These are phyloP conservation scores for Knoxia roxburghii DNA, from an alignment of 257 asterid species.

Conservation along the genomic window DNA sequence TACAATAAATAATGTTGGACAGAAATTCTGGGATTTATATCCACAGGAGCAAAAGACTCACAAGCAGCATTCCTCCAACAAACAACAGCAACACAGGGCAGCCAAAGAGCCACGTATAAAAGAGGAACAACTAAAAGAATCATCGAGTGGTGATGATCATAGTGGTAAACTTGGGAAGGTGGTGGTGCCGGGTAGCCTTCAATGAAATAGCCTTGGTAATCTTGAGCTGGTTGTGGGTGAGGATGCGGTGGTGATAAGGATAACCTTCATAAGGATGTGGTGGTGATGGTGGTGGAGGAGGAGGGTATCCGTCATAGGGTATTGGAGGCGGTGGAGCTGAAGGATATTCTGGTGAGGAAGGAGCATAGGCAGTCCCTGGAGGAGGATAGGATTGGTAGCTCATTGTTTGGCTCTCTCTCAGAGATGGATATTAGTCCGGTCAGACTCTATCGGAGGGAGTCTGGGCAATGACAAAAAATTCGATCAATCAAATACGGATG, in stretches of 20 bases:
- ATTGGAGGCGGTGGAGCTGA: constrained; percentile 52
- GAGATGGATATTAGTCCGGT: neutral
- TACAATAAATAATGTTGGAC: neutral
- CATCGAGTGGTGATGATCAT: constrained; percentile 46
- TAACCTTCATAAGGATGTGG: constrained; percentile 38
- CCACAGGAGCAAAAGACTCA: constrained; percentile 23
- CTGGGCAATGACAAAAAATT: no score
- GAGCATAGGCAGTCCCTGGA: constrained; percentile 46
- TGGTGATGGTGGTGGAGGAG: constrained; percentile 46
- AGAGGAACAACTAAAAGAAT: constrained; percentile 39
- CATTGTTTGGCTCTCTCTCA: neutral
- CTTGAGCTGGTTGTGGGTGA: constrained; percentile 31
- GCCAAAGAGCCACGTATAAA: constrained; percentile 48
- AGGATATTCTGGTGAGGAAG: constrained; percentile 42
- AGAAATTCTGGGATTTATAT: neutral
- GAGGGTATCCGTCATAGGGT: constrained; percentile 40
- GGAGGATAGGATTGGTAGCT: constrained; percentile 7
- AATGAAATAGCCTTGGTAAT: constrained; percentile 66
- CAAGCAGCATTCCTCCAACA: constrained; percentile 42
- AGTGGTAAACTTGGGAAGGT: constrained; percentile 39
- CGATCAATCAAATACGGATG: no score
- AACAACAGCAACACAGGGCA: constrained; percentile 6
- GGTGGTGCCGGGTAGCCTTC: constrained; percentile 31
- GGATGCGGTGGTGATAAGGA: constrained; percentile 40
- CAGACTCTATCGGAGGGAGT: no score